Base-by-base conservation (phyloP, 2,329 filamentous ascomycete species). In the Sordariomycetes sp. region DNA sequence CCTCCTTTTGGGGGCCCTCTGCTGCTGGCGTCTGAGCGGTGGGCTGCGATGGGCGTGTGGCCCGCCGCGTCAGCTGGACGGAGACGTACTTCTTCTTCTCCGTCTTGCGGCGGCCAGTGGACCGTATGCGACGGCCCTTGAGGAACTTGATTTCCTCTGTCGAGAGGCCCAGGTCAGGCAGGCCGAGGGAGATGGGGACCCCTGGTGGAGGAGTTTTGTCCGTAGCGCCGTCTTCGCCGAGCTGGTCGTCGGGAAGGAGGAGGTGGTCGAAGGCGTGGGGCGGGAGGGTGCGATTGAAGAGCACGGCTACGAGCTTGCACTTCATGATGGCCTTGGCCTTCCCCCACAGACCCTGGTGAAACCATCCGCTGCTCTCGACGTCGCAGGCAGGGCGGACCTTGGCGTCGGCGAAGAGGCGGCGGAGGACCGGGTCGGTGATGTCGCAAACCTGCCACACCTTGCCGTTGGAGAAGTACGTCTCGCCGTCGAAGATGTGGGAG, bases 401-500 rank as follows among this genome's bases (percentile, higher is more conserved):
- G 0, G 85, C 76, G 0, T 82, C 80, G 22, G 85, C 79, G 46
- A 96, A 77, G 3, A 97, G 74, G 12, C 76, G 70, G 1, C 76
- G 74, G 1, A 97, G 76, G 1, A 92, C 67, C 0, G 90, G 89
- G 65, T 97, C 93, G 0, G 83, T 87, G 58, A 97, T 87, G 69
- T 99, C 94, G 73, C 91, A 96, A 28, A 95, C 81, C 75, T 97
- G 94, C 88, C 91, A 99, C 55, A 94, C 86, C 66, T 94, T 94
- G 46, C 91, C 91, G 66, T 96, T 91, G 1, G 82, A 81, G 18
- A 83, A 83, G 58, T 93, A 83, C 2, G 79, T 80, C 60, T 84
- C 77, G 53, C 93, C 93, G 61, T 95, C 90, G 70, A 97, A 97
- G 1, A 93, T 76, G 70, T 97, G 92, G 57, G 79, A 86, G 34